A percentile compares a stretch with the other conserved stretches of the same genome.
Conservation (phyloP, 257 asterid species). For the Mentha longifolia region DNA sequence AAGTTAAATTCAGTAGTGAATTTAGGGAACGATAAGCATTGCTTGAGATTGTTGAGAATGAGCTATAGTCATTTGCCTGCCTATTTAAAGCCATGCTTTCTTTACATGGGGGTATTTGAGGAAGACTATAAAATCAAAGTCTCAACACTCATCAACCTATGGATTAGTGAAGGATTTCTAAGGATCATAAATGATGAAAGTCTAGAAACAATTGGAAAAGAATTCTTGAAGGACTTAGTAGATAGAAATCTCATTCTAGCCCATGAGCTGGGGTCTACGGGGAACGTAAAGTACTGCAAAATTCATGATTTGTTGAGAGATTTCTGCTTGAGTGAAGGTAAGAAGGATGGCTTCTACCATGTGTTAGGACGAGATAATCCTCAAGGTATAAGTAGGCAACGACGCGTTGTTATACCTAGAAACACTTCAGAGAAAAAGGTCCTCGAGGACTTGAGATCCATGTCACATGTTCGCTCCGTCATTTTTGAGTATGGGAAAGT, state of each 20-base stretch:
- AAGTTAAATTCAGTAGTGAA: too few species aligned
- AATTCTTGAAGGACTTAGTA: background rate
- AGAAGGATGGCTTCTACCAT: background rate
- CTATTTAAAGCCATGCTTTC: too few species aligned
- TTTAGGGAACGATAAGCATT: too few species aligned
- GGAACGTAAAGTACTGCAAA: background rate
- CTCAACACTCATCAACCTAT: too few species aligned
- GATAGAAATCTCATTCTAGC: conserved; percentile 13
- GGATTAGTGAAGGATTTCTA: background rate
- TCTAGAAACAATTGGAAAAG: background rate
- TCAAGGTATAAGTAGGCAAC: background rate
- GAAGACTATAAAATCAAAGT: too few species aligned
- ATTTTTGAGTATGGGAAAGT: background rate
- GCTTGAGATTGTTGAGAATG: too few species aligned
- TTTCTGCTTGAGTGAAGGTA: conserved; percentile 21
- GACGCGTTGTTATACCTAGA: conserved; percentile 10
- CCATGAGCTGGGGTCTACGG: background rate
- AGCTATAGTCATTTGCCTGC: too few species aligned
- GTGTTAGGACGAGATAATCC: background rate
- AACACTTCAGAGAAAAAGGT: background rate
- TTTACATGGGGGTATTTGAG: too few species aligned
- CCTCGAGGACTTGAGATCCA: background rate
- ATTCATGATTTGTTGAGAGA: conserved; percentile 20
- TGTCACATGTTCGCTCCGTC: conserved; percentile 18
- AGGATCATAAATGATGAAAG: background rate